Evolutionary conservation across 768 basidiomycete genomes (phyloP).

Genomic region (Filobasidium wieringae): DNA sequence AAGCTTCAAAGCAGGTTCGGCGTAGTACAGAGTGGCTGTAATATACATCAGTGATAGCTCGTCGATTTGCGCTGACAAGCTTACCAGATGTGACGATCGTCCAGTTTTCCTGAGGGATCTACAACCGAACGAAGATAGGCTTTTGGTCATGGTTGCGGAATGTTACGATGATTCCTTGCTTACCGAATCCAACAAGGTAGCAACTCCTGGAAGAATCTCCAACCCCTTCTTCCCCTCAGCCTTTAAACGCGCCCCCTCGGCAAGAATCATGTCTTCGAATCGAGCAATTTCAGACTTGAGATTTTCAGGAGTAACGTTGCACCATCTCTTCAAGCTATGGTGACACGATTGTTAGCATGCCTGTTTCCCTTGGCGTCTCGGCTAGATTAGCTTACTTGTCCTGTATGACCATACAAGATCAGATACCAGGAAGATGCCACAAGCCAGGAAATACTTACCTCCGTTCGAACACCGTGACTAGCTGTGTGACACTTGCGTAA

Average conservation of each 20-base stretch:
- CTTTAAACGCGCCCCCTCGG: conserved; percentile 42
- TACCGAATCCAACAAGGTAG: conserved; percentile 50
- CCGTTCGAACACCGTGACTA: conserved; percentile 63
- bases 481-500: too few species aligned
- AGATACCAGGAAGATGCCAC: background rate
- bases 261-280: conserved; percentile 60
- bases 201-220: conserved; percentile 54
- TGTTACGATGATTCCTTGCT: too few species aligned
- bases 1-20: conserved; percentile 54
- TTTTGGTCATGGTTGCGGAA: too few species aligned
- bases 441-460: conserved; percentile 14
- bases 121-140: too few species aligned
- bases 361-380: background rate
- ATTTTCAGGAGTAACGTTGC: conserved; percentile 14
- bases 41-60: background rate
- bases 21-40: conserved; percentile 67
- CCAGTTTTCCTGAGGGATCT: conserved; percentile 43
- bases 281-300: conserved; percentile 53
- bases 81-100: conserved; percentile 74
- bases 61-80: conserved; percentile 4
- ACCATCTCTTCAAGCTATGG: conserved; percentile 9
- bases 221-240: conserved; percentile 46
- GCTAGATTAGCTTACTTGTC: conserved; percentile 52
- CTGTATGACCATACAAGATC: background rate
- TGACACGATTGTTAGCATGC: conserved; percentile 1